Conservation (phyloP, 441 rosid species). For the Croton setiger region DNA sequence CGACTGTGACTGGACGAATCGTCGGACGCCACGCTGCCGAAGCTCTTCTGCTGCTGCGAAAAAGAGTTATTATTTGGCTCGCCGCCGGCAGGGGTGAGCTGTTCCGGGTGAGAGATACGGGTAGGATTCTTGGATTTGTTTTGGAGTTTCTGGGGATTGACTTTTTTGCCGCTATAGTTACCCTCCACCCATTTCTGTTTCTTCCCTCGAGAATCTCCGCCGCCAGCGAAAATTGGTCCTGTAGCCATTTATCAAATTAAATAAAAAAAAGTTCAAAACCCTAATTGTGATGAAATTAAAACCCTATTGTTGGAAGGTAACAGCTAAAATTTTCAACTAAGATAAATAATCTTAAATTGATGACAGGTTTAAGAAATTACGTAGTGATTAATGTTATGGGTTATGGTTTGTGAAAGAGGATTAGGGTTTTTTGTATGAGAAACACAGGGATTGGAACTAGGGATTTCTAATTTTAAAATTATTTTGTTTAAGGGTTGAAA, state of each 20-base stretch:
- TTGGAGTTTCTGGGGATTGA: slow-evolving; percentile 31
- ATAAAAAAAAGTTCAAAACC: not conserved
- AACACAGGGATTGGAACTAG: not conserved
- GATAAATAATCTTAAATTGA: not conserved
- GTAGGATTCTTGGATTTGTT: slow-evolving; percentile 20
- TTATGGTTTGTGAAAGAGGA: not conserved
- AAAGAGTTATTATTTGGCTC: slow-evolving; percentile 9
- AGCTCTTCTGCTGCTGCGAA: slow-evolving; percentile 14
- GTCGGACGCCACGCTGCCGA: slow-evolving; percentile 32
- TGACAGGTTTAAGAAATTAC: not conserved
- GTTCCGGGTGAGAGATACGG: slow-evolving; percentile 16
- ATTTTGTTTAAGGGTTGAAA: not conserved
- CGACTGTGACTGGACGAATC: slow-evolving; percentile 40
- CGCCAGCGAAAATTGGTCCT: slow-evolving; percentile 23
- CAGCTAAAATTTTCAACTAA: not conserved
- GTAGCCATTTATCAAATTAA: slow-evolving; percentile 46
- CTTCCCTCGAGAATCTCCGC: slow-evolving; percentile 39
- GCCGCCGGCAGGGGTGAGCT: slow-evolving; percentile 16
- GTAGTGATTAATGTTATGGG: not conserved
- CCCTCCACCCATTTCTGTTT: slow-evolving; percentile 33
- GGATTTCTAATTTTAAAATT: not conserved
- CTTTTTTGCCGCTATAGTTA: slow-evolving; percentile 24
- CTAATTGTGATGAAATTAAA: not conserved
- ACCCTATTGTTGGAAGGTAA: slow-evolving; percentile 10
- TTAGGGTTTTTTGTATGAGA: not conserved